Conservation (phyloP, 345 rosid species). For the Eucalyptus tenuipes region DNA sequence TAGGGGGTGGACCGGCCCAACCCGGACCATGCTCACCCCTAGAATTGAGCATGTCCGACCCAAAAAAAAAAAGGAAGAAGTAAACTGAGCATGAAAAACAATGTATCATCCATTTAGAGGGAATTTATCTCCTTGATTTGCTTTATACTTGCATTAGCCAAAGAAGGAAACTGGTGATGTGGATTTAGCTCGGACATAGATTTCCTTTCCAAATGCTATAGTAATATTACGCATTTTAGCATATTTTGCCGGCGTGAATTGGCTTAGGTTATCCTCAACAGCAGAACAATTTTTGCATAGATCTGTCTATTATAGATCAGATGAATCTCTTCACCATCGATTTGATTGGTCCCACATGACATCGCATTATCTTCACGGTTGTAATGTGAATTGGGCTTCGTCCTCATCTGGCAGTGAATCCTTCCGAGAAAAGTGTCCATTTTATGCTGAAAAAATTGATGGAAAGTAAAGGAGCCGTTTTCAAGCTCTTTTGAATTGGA, state of each 20-base stretch:
- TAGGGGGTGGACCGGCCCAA: no score
- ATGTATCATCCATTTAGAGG: not conserved
- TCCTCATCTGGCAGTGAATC: no score
- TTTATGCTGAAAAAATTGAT: not conserved
- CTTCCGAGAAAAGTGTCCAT: not conserved
- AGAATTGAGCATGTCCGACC: not conserved
- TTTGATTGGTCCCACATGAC: not conserved
- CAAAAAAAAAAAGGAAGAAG: fast-evolving
- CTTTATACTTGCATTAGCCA: not conserved
- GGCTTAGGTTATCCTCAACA: not conserved
- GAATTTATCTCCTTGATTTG: not conserved
- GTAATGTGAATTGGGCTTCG: not conserved
- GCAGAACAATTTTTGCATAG: not conserved
- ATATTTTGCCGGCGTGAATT: not conserved
- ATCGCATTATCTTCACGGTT: not conserved
- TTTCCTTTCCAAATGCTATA: not conserved
- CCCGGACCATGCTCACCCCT: no score
- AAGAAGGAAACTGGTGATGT: not conserved
- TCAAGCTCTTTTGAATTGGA: not conserved
- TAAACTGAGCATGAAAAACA: not conserved
- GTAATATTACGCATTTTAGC: not conserved
- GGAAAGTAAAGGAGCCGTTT: not conserved
- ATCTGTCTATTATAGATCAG: not conserved
- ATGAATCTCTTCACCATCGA: not conserved
- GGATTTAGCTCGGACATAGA: not conserved